A percentile compares a stretch with the other conserved stretches of the same genome.
phyloP scores from a whole-genome alignment of 371 early-diverging fungal species.

The Mucor piriformis region DNA sequence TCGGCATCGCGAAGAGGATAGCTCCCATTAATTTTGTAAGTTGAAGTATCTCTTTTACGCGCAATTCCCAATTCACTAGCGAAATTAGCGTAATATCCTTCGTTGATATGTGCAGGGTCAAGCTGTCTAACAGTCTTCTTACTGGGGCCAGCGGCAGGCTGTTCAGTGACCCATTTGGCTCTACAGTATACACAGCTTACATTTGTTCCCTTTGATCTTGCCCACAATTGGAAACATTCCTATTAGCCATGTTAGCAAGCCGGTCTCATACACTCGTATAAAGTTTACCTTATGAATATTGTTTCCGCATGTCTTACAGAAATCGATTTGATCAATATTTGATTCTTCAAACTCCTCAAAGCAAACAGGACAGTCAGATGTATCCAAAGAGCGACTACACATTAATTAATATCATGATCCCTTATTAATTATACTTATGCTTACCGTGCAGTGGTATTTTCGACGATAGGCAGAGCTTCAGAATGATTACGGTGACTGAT shows the following conservation, averaged over 20 bases:
- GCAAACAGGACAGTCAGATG: conserved; percentile 46
- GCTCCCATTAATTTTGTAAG: neutral
- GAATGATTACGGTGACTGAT: neutral
- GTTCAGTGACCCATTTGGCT: conserved; percentile 22
- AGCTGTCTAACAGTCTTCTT: conserved; percentile 8
- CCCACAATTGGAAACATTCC: conserved; percentile 39
- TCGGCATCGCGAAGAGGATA: neutral
- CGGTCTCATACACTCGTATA: neutral
- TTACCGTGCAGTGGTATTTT: conserved; percentile 8
- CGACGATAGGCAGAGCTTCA: neutral
- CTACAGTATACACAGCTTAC: conserved; percentile 48
- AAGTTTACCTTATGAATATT: conserved; percentile 40
- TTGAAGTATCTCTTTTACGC: conserved; percentile 26
- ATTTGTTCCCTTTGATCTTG: conserved; percentile 4
- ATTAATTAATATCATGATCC: conserved; percentile 1
- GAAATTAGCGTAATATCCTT: conserved; percentile 31
- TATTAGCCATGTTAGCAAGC: neutral
- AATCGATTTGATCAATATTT: conserved; percentile 20
- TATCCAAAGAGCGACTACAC: conserved; percentile 32
- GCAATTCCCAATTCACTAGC: conserved; percentile 25
- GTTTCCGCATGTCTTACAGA: conserved; percentile 39
- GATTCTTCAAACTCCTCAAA: conserved; percentile 39
- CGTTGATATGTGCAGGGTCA: conserved; percentile 3
- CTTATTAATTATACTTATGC: neutral
- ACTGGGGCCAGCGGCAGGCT: neutral